phyloP scores from a whole-genome alignment of 2,329 filamentous ascomycete species.

The Trichoderma gracile region DNA sequence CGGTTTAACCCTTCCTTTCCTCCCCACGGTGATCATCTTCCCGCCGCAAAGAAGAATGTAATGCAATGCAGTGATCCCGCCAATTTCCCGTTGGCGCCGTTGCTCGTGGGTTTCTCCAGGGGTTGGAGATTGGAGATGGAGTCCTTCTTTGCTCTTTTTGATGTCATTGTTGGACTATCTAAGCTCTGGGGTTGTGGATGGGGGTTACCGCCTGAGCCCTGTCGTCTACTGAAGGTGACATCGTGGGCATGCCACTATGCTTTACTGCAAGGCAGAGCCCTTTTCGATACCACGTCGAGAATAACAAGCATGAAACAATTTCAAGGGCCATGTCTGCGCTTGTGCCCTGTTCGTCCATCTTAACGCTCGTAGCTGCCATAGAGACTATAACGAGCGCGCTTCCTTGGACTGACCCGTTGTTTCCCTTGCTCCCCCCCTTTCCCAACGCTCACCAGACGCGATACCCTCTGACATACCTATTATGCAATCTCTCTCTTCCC shows the following conservation, averaged over 20 bases:
- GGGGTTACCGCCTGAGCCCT: conserved; percentile 1
- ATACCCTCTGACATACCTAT: neutral
- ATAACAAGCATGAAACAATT: neutral
- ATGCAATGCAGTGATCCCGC: conserved; percentile 28
- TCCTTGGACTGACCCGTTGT: neutral
- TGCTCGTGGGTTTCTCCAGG: neutral
- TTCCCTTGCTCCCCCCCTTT: neutral
- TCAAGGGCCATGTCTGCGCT: neutral
- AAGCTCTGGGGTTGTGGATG: neutral
- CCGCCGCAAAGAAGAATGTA: neutral
- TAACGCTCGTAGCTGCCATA: conserved; percentile 14
- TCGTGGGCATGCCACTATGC: conserved; percentile 6
- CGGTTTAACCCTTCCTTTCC: neutral
- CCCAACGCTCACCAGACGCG: neutral
- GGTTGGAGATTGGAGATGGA: neutral
- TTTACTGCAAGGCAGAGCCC: conserved; percentile 4
- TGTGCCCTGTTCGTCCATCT: neutral
- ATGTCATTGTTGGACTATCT: conserved; percentile 20
- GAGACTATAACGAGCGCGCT: conserved; percentile 16
- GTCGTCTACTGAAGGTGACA: neutral
- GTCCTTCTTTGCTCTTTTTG: neutral
- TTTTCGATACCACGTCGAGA: conserved; percentile 19
- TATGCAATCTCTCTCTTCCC: neutral
- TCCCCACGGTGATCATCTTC: conserved; percentile 10
- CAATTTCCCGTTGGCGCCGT: conserved; percentile 24